Conservation (phyloP, 106 monocot genomes). For the Dendrobium nobile region DNA sequence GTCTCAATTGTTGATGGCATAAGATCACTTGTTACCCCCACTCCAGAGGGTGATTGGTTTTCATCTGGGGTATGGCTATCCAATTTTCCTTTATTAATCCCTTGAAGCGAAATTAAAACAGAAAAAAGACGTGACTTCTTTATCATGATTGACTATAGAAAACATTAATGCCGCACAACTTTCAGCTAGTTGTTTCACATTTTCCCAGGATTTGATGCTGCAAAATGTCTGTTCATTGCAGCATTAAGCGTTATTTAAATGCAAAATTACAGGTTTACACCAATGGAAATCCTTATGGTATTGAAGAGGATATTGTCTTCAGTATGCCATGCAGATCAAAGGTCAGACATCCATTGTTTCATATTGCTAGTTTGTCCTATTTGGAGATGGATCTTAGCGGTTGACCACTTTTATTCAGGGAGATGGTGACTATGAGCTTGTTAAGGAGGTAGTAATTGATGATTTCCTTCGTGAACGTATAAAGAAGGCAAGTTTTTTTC, state of each 20-base stretch:
- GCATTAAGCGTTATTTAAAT: background rate
- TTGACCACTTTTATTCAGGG: constrained; percentile 41
- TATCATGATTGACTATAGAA: background rate
- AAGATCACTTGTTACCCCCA: constrained; percentile 80
- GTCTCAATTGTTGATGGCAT: constrained; percentile 94
- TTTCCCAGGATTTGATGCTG: background rate
- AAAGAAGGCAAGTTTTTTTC: constrained; percentile 54
- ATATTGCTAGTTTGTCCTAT: too few species aligned
- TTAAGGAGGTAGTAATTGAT: constrained; percentile 64
- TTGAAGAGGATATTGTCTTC: constrained; percentile 88
- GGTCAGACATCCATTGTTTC: constrained; percentile 16
- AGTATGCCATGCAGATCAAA: constrained; percentile 96
- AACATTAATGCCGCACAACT: background rate
- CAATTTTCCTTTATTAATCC: background rate
- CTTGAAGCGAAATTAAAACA: background rate
- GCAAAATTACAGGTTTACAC: constrained; percentile 65
- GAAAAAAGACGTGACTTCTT: background rate
- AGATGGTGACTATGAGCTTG: constrained; percentile 96
- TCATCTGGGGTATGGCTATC: constrained; percentile 72
- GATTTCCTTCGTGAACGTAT: constrained; percentile 72
- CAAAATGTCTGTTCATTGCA: background rate
- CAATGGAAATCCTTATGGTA: constrained; percentile 91
- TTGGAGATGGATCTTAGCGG: background rate
- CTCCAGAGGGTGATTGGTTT: constrained; percentile 94
- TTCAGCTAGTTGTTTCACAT: background rate